Percentiles rank a stretch among this genome's conserved stretches.
phyloP scores from a whole-genome alignment of 495 filamentous ascomycete genomes.

The Articulospora tetracladia region DNA sequence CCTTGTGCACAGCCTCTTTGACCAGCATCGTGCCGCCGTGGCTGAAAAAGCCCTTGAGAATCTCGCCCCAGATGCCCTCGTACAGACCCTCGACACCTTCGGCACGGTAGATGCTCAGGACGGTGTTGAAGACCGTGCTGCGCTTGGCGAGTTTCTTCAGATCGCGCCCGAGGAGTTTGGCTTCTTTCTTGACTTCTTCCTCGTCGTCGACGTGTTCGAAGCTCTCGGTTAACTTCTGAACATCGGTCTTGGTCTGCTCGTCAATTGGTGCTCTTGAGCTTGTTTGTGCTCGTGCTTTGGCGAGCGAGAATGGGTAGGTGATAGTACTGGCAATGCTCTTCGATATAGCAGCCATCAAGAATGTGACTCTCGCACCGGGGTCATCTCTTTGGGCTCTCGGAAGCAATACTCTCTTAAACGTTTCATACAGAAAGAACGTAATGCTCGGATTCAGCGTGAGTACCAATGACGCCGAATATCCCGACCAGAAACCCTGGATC shows the following conservation, averaged over 20 bases:
- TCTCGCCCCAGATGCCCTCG: slow-evolving; percentile 69
- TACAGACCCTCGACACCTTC: slow-evolving; percentile 74
- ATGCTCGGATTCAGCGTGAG: slow-evolving; percentile 83
- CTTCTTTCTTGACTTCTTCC: slow-evolving; percentile 3
- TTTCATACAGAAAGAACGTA: slow-evolving; percentile 79
- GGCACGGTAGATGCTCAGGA: slow-evolving; percentile 56
- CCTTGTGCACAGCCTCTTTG: slow-evolving; percentile 76
- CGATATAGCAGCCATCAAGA: slow-evolving; percentile 76
- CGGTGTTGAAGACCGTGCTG: slow-evolving; percentile 58
- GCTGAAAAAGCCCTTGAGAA: slow-evolving; percentile 80
- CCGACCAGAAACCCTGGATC: slow-evolving; percentile 79
- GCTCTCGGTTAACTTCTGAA: slow-evolving; percentile 6
- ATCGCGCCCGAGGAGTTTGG: slow-evolving; percentile 15
- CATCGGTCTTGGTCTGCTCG: slow-evolving; percentile 2
- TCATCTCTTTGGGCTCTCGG: slow-evolving; percentile 44
- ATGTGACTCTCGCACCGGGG: slow-evolving; percentile 39
- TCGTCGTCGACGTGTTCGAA: slow-evolving; percentile 14
- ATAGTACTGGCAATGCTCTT: slow-evolving; percentile 75
- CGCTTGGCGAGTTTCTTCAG: slow-evolving; percentile 19
- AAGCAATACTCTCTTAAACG: slow-evolving; percentile 57
- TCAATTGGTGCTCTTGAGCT: slow-evolving; percentile 26
- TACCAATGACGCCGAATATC: slow-evolving; percentile 77
- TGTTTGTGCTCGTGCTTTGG: slow-evolving; percentile 72
- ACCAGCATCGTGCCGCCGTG: slow-evolving; percentile 89
- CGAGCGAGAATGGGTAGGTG: slow-evolving; percentile 84